Percentiles rank a stretch among this genome's conserved stretches.
Evolutionary conservation across 805 yeast genomes (phyloP).

Genomic region (Diddensiella transvaalensis): DNA sequence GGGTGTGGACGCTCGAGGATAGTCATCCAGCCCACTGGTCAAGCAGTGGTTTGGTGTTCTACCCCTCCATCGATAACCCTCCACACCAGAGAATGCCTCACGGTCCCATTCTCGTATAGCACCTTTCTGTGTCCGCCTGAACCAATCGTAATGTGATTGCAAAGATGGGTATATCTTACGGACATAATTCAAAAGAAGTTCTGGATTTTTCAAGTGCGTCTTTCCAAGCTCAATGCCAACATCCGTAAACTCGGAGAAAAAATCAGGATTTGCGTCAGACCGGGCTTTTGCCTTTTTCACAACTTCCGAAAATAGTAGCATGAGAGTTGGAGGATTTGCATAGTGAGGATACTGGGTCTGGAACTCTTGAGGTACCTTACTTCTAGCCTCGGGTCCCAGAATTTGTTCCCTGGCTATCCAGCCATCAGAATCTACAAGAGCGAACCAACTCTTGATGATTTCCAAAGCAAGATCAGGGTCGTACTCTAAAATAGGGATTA

Average conservation of each 20-base stretch:
- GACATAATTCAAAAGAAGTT: constrained; percentile 34
- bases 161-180: constrained; percentile 70
- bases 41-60: constrained; percentile 79
- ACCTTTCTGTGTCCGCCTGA: constrained; percentile 76
- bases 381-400: constrained; percentile 84
- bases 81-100: constrained; percentile 44
- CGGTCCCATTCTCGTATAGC: constrained; percentile 68
- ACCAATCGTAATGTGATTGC: constrained; percentile 78
- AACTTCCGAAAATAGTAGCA: constrained; percentile 53
- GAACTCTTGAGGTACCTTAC: constrained; percentile 80
- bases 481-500: constrained; percentile 74
- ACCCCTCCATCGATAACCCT: constrained; percentile 91
- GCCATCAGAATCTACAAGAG: constrained; percentile 80
- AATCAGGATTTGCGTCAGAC: neutral
- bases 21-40: constrained; percentile 94
- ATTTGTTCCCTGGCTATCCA: constrained; percentile 98
- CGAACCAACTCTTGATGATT: constrained; percentile 83
- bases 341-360: constrained; percentile 81
- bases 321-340: constrained; percentile 94
- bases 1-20: constrained; percentile 78
- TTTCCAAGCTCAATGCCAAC: constrained; percentile 31
- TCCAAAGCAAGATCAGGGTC: constrained; percentile 81
- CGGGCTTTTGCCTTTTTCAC: constrained; percentile 37
- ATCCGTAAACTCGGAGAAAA: neutral
- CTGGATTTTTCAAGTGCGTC: constrained; percentile 55